Conservation (phyloP, 257 asterid genomes). For the Przewalskia tangutica region DNA sequence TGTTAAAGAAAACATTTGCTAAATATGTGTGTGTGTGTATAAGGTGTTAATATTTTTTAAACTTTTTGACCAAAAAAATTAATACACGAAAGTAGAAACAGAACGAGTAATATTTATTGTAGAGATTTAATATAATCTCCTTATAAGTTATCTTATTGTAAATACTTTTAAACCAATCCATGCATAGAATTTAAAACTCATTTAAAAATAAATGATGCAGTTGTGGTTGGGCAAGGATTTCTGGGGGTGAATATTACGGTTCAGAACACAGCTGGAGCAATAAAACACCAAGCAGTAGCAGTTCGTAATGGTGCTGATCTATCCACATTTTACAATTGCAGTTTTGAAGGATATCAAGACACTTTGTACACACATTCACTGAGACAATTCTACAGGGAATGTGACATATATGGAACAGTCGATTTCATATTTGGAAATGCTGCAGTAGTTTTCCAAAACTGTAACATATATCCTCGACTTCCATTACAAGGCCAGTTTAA, state of each 20-base stretch:
- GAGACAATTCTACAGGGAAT: constrained; percentile 26
- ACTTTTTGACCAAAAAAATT: too few species aligned
- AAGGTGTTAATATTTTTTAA: too few species aligned
- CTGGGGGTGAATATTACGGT: constrained; percentile 18
- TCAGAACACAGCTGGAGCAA: constrained; percentile 22
- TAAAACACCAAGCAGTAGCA: constrained; percentile 22
- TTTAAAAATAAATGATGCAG: constrained; percentile 2
- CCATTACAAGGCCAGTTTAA: constrained; percentile 19
- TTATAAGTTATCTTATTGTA: too few species aligned
- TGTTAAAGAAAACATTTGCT: too few species aligned
- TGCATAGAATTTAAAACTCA: too few species aligned
- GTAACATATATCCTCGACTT: constrained; percentile 17
- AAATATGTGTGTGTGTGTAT: too few species aligned
- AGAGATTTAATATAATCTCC: too few species aligned
- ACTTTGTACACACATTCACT: constrained; percentile 16
- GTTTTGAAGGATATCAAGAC: constrained; percentile 30
- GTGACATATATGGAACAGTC: constrained; percentile 24
- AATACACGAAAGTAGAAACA: too few species aligned
- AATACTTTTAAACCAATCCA: too few species aligned
- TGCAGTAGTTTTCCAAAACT: constrained; percentile 20
- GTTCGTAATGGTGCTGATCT: constrained; percentile 20
- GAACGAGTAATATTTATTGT: too few species aligned
- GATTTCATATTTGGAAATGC: constrained; percentile 36
- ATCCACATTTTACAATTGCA: constrained; percentile 19
- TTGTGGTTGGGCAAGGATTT: constrained; percentile 15